Evolutionary conservation across 2,329 filamentous ascomycete species (phyloP).

Genomic region (Paraphoma chrysanthemicola): DNA sequence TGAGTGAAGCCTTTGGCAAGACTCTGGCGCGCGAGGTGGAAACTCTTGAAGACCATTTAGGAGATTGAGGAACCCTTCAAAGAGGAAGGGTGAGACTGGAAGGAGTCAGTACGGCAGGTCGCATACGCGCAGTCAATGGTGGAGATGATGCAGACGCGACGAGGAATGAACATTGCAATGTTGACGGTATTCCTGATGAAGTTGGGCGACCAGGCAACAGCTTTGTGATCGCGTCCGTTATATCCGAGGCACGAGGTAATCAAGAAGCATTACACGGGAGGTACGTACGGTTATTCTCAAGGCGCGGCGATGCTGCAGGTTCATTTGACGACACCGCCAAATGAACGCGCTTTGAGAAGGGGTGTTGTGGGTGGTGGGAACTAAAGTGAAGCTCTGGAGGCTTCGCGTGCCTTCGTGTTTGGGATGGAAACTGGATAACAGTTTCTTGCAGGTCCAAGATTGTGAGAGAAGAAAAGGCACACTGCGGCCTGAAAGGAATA

Average conservation of each 20-base stretch:
- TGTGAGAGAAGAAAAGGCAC: slow-evolving; percentile 22
- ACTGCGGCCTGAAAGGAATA: slow-evolving; percentile 34
- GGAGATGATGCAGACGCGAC: slow-evolving; percentile 18
- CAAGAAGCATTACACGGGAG: background rate
- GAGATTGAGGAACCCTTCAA: slow-evolving; percentile 70
- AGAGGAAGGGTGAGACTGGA: slow-evolving; percentile 56
- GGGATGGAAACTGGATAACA: slow-evolving; percentile 6
- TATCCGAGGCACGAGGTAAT: background rate
- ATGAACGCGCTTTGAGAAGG: slow-evolving; percentile 77
- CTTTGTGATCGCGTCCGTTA: slow-evolving; percentile 17
- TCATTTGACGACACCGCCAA: slow-evolving; percentile 98
- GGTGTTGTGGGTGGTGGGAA: slow-evolving; percentile 24
- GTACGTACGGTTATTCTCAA: slow-evolving; percentile 69
- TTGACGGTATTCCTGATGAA: background rate
- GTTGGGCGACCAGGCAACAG: slow-evolving; percentile 26
- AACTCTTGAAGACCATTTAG: slow-evolving; percentile 87
- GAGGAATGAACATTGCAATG: background rate
- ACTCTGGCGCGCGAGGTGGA: slow-evolving; percentile 93
- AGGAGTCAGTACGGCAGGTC: slow-evolving; percentile 21
- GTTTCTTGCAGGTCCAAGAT: slow-evolving; percentile 4
- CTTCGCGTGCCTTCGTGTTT: slow-evolving; percentile 17
- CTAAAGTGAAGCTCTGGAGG: slow-evolving; percentile 16
- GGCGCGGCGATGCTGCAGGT: slow-evolving; percentile 79
- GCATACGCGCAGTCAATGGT: slow-evolving; percentile 20
- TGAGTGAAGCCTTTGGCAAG: slow-evolving; percentile 96